Base-by-base conservation (phyloP, 805 yeast genomes). In the Starmerella gropengiesseri region DNA sequence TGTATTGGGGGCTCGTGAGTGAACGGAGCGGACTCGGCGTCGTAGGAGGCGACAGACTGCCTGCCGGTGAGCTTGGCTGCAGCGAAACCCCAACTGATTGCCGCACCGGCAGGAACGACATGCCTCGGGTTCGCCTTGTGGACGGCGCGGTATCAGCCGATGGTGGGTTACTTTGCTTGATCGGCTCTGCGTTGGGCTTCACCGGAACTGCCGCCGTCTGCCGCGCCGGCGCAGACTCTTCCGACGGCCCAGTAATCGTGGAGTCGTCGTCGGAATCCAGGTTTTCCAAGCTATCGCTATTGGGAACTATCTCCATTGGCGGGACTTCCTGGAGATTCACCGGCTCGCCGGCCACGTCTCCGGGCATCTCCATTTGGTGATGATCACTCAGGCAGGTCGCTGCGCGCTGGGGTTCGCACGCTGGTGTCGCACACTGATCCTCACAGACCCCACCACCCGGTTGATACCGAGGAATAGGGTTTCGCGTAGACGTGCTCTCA, bases 91-190 rank as follows among this genome's bases (percentile, higher is more conserved):
- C 40, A 7, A 16, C 20, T 7, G 37, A 25, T 12, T 40, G 40
- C 11, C 46, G 22, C 19, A 46, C 41, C 3, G 49, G 46, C 23
- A 46, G 40, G 9, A 46, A 14, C 17, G 49, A 46, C 21, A 46
- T 14, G 7, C 49, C 49, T 3, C 49, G 37, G 12, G 42, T 32
- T 12, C 44, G 37, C 32, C 48, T 27, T n/a, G 30, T 27, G 6
- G 16, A 12, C 16, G n/a, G 30, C 16, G 13, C n/a, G 30, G n/a
- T 5, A n/a, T 6, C 30, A 27, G 13, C 6, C 30, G 13, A 8
- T 12, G 30, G 30, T 5, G 22, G 26, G 26, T 23, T 23, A 8
- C 26, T 11, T 11, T 23, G 7, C 26, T 11, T 7, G 26, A 7
- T n/a, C n/a, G n/a, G n/a, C n/a, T n/a, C n/a, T n/a, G n/a, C n/a